Evolutionary conservation across 179 eudicot species (phyloP).

Genomic region (Drosera spatulata): DNA sequence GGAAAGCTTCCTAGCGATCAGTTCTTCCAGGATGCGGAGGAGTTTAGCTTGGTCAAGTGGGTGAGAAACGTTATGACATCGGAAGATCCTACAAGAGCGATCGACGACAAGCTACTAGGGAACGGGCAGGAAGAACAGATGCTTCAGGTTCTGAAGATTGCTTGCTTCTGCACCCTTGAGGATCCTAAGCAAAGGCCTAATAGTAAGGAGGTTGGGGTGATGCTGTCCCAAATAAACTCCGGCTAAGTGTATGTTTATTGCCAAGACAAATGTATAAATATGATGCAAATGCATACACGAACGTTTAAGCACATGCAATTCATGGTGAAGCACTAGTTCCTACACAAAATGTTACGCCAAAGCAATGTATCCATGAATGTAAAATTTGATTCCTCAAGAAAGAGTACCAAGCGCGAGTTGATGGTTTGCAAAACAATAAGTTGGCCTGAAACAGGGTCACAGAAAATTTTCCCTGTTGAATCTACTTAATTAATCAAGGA

Average conservation of each 20-base stretch:
- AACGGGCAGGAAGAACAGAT: conserved; percentile 78
- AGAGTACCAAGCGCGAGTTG: too few species aligned
- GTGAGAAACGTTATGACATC: conserved; percentile 69
- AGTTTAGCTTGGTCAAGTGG: conserved; percentile 66
- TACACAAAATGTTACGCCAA: not conserved
- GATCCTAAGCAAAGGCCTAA: conserved; percentile 86
- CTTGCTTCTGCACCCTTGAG: conserved; percentile 77
- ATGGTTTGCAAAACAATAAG: too few species aligned
- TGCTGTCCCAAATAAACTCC: conserved; percentile 69
- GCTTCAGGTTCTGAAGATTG: conserved; percentile 83
- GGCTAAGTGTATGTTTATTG: not conserved
- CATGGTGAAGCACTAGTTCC: too few species aligned
- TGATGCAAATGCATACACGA: conserved; percentile 5
- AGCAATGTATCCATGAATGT: not conserved
- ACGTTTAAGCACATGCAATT: too few species aligned
- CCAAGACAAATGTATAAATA: not conserved
- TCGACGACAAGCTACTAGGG: conserved; percentile 50
- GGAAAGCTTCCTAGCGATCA: conserved; percentile 71
- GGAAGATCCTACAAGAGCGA: conserved; percentile 48
- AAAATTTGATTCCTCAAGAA: too few species aligned
- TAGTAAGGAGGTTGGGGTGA: conserved; percentile 64
- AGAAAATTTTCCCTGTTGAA: too few species aligned
- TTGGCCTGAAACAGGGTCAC: too few species aligned
- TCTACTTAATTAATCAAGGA: too few species aligned
- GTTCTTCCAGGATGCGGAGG: conserved; percentile 54